Evolutionary conservation across 805 yeast genomes (phyloP), one percentile per base, ranked within the genome.

Genomic region (Pichia heedii): DNA sequence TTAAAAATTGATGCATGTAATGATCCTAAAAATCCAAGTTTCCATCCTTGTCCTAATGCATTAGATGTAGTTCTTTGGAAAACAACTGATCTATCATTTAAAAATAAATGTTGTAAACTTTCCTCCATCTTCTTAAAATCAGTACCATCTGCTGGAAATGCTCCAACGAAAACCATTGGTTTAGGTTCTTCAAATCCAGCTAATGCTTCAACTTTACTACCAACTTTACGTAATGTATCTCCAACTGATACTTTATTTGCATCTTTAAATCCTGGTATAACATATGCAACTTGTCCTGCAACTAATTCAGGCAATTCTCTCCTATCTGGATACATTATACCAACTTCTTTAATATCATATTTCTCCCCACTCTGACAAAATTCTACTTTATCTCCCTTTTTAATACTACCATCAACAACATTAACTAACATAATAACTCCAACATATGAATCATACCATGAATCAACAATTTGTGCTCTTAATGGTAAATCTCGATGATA

Each of bases 131-230:
- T 81, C 48, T 84, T 84, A 61, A 90, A 90, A 54, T 90, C 96
- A 0, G 82, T 74, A 5, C 96, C 96, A 55, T 90, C 96, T 0
- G 96, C 93, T 0, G 98, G 97, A 54, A 87, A 90, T 0, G 97
- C 98, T 13, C 97, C 97, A 39, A 90, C 94, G 60, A 90, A 93
- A 9, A 90, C 97, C 97, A 93, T 93, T 1, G 97, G 96, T 61
- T 93, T 89, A 1, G 95, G 89, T 54, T 87, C 96, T 62, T 89
- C 97, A 61, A 90, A 93, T 1, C 97, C 97, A 1, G 94, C 96
- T 22, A 90, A 69, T 1, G 96, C 81, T 49, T 80, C 85, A 2
- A 84, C 79, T 29, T 70, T 71, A 5, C 58, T 51, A 5, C 82
- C 83, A 12, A 68, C 66, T 44, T 74, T 77, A 72, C 77, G 76